Percentiles rank a stretch among this genome's conserved stretches.
Evolutionary conservation across 176 grass and related monocot species (phyloP).

Genomic region (Puya raimondii): DNA sequence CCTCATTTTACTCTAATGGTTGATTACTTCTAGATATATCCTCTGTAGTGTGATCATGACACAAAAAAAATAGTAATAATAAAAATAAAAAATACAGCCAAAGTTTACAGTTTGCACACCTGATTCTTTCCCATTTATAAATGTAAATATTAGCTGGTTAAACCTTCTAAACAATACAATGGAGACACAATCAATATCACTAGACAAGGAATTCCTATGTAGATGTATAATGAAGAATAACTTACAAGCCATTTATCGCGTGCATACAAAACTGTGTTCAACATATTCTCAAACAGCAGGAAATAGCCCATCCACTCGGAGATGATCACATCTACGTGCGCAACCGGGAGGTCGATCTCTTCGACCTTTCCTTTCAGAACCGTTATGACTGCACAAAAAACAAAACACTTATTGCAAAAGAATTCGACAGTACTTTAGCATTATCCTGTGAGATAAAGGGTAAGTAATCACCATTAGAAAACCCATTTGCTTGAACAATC

Average conservation of each 20-base stretch:
- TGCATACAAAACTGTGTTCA: constrained; percentile 95
- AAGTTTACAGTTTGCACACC: not conserved
- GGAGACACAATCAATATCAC: not conserved
- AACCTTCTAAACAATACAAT: not conserved
- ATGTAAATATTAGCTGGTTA: not conserved
- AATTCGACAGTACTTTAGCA: not conserved
- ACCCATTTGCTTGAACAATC: constrained; percentile 80
- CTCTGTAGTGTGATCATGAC: too few relatives aligned
- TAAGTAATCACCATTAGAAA: constrained; percentile 49
- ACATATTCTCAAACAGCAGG: constrained; percentile 95
- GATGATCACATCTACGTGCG: constrained; percentile 84
- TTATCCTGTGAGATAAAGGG: constrained; percentile 8
- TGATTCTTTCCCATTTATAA: not conserved
- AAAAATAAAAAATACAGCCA: too few relatives aligned
- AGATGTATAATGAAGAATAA: constrained; percentile 14
- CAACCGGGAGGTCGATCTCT: constrained; percentile 87
- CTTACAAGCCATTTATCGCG: constrained; percentile 99
- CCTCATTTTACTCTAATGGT: too few relatives aligned
- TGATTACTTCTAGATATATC: too few relatives aligned
- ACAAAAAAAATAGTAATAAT: too few relatives aligned
- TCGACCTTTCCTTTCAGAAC: constrained; percentile 96
- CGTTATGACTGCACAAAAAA: constrained; percentile 62
- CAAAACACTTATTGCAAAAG: not conserved
- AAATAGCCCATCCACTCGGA: constrained; percentile 99
- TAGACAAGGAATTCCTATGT: constrained; percentile 2